A percentile compares a stretch with the other conserved stretches of the same genome.
Evolutionary conservation across 495 filamentous ascomycete species (phyloP).

Genomic region (Tuber aestivum): DNA sequence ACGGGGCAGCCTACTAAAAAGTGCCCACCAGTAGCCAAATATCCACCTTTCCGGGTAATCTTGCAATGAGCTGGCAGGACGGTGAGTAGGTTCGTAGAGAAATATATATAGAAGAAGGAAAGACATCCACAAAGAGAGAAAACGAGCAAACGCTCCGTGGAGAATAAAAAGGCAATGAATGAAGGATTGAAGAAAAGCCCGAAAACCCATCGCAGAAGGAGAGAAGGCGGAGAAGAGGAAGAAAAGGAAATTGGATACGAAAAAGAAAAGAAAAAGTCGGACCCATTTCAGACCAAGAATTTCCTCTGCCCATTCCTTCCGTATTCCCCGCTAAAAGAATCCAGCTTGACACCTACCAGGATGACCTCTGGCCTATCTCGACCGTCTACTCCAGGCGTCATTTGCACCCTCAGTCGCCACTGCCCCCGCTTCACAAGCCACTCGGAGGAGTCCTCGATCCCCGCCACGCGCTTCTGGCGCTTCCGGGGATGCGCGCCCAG

Average conservation of each 20-base stretch:
- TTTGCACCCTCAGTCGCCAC: constrained; percentile 71
- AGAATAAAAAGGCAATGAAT: not conserved
- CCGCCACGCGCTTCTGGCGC: constrained; percentile 51
- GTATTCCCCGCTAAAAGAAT: constrained; percentile 63
- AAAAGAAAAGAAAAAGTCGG: constrained; percentile 1
- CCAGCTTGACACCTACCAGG: constrained; percentile 72
- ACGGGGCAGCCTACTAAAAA: not conserved
- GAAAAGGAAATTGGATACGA: not conserved
- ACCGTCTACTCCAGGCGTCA: constrained; percentile 43
- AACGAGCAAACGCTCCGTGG: constrained; percentile 1
- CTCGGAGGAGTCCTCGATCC: constrained; percentile 45
- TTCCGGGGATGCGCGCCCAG: constrained; percentile 39
- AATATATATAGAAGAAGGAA: not conserved
- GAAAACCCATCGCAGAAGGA: not conserved
- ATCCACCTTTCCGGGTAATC: not conserved
- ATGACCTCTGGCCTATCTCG: constrained; percentile 56
- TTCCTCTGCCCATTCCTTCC: constrained; percentile 61
- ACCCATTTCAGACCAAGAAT: constrained; percentile 54
- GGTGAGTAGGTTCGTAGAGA: not conserved
- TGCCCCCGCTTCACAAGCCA: constrained; percentile 75
- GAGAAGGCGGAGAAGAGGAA: constrained; percentile 3
- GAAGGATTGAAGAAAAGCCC: not conserved
- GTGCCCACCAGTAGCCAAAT: not conserved
- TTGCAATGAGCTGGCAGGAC: not conserved
- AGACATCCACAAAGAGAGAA: not conserved